phyloP scores from a whole-genome alignment of 495 filamentous ascomycete species.

The Opeltia flavorubescens region DNA sequence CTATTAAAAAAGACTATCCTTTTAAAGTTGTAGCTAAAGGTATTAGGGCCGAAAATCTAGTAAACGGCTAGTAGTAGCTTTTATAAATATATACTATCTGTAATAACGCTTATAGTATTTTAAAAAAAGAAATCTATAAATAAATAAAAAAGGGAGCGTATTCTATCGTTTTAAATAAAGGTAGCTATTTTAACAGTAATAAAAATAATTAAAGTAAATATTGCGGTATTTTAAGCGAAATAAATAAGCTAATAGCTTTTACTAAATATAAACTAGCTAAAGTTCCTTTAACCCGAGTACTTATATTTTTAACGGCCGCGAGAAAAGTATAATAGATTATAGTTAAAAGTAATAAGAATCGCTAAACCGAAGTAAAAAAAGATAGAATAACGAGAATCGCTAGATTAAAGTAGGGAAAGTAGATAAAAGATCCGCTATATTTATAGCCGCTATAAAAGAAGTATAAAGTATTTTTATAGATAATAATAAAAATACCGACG shows the following conservation, averaged over 20 bases:
- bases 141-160: slow-evolving; percentile 21
- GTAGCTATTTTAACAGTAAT: slow-evolving; percentile 30
- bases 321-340: too few relatives aligned
- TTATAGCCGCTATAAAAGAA: not conserved
- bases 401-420: too few relatives aligned
- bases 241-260: slow-evolving; percentile 10
- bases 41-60: slow-evolving; percentile 31
- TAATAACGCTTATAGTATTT: slow-evolving; percentile 41
- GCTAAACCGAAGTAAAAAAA: too few relatives aligned
- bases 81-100: slow-evolving; percentile 34
- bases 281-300: too few relatives aligned
- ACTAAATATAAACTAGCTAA: slow-evolving; percentile 29
- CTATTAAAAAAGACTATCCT: slow-evolving; percentile 17
- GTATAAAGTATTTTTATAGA: slow-evolving; percentile 2
- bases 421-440: too few relatives aligned
- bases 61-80: slow-evolving; percentile 45
- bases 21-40: slow-evolving; percentile 15
- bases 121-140: slow-evolving; percentile 36
- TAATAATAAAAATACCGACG: slow-evolving; percentile 3
- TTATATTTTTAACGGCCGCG: too few relatives aligned
- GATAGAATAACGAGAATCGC: too few relatives aligned
- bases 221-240: slow-evolving; percentile 31
- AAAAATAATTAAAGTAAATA: slow-evolving; percentile 33
- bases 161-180: slow-evolving; percentile 28
- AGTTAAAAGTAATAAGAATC: too few relatives aligned